Evolutionary conservation across 805 yeast species (phyloP).

Genomic region (Nakazawaea ishiwadae): DNA sequence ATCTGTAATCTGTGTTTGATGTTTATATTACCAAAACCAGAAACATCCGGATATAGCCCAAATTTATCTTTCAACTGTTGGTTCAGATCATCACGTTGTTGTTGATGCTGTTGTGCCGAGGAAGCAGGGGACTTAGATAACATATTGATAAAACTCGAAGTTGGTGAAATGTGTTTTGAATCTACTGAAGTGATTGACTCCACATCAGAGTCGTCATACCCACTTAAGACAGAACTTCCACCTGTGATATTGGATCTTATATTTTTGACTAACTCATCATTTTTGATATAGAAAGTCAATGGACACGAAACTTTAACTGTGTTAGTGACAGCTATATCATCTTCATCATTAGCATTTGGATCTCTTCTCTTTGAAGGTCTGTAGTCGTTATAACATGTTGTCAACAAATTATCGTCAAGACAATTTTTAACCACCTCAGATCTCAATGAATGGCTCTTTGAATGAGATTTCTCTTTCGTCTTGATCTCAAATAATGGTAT

Average conservation of each 20-base stretch:
- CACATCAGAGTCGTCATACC: constrained; percentile 9
- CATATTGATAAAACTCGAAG: constrained; percentile 6
- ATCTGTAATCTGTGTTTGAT: constrained; percentile 67
- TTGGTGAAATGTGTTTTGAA: constrained; percentile 6
- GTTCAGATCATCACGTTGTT: background rate
- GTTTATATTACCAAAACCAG: constrained; percentile 56
- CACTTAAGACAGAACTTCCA: constrained; percentile 16
- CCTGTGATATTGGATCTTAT: constrained; percentile 6
- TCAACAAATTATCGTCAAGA: constrained; percentile 55
- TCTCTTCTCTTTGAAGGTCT: constrained; percentile 15
- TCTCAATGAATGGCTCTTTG: constrained; percentile 37
- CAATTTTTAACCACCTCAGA: constrained; percentile 57
- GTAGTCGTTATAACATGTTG: constrained; percentile 41
- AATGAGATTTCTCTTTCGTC: constrained; percentile 40
- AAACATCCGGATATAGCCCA: constrained; percentile 53
- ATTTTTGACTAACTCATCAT: constrained; percentile 7
- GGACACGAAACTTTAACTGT: constrained; percentile 34
- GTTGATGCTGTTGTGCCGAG: background rate
- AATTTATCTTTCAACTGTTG: constrained; percentile 8
- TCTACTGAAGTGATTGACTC: constrained; percentile 6
- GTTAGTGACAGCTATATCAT: constrained; percentile 28
- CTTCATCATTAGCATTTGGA: constrained; percentile 7
- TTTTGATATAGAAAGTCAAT: constrained; percentile 25
- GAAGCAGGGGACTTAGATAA: constrained; percentile 6
- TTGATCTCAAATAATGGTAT: constrained; percentile 61